These are phyloP conservation scores for Domatiomyces globalis DNA, from an alignment of 2,329 filamentous ascomycete species.

Conservation along the genomic window DNA sequence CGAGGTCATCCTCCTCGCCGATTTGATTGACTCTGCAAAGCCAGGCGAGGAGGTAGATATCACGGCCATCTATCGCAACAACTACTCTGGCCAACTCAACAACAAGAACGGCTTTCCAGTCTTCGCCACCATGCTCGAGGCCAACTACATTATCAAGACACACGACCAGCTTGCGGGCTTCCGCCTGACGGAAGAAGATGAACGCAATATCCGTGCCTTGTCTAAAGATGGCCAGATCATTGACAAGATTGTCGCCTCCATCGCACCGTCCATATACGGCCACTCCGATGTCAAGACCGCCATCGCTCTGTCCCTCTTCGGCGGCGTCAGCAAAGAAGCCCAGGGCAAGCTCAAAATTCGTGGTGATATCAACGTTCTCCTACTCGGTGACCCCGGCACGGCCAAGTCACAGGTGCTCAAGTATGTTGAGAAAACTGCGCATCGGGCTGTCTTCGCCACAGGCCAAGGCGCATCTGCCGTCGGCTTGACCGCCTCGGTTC, in stretches of 20 bases:
- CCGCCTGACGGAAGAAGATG: conserved; percentile 85
- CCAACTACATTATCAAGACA: conserved; percentile 91
- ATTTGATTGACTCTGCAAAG: conserved; percentile 91
- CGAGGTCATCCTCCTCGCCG: conserved; percentile 91
- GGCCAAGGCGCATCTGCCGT: conserved; percentile 95
- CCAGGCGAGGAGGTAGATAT: conserved; percentile 96
- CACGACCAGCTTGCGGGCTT: conserved; percentile 97
- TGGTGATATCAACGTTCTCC: conserved; percentile 93
- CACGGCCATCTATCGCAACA: conserved; percentile 93
- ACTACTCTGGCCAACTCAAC: conserved; percentile 93
- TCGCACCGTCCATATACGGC: conserved; percentile 94
- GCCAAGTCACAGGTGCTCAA: conserved; percentile 97
- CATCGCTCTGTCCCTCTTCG: conserved; percentile 83
- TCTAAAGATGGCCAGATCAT: conserved; percentile 80
- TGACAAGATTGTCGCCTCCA: conserved; percentile 82
- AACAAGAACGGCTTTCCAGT: conserved; percentile 98
- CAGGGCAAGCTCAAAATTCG: conserved; percentile 79
- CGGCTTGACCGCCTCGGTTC: conserved; percentile 91
- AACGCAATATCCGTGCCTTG: conserved; percentile 76
- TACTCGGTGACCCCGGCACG: conserved; percentile 92
- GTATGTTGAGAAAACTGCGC: conserved; percentile 93
- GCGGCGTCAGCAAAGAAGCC: conserved; percentile 83
- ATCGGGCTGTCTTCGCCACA: conserved; percentile 91
- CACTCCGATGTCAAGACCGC: conserved; percentile 96
- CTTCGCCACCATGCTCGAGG: conserved; percentile 93